Conservation (phyloP, 75 land plant species). For the Picea glauca region DNA sequence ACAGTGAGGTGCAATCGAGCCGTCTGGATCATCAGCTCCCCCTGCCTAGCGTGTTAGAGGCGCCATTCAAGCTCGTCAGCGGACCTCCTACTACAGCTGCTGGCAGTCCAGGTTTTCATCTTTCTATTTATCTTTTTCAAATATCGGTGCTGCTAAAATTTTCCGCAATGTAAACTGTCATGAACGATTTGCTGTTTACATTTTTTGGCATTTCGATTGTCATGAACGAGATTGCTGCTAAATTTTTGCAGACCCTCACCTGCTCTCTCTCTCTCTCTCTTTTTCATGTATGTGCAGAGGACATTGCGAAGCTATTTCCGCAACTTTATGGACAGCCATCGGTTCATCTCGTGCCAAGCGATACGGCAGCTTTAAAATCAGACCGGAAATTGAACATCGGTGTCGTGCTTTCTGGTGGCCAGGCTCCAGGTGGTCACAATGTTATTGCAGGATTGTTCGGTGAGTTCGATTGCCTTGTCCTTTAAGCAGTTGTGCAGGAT, state of each 20-base stretch:
- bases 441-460: constrained; percentile 73
- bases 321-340: constrained; percentile 86
- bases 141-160: too few relatives aligned
- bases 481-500: neutral
- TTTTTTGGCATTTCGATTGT: neutral
- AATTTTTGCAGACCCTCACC: neutral
- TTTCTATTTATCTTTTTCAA: neutral
- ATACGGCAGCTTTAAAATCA: constrained; percentile 10
- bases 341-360: constrained; percentile 51
- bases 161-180: too few relatives aligned
- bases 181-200: too few relatives aligned
- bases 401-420: constrained; percentile 91
- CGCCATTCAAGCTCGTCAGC: constrained; percentile 55
- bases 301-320: constrained; percentile 90
- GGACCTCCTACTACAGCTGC: constrained; percentile 88
- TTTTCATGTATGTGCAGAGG: constrained; percentile 42
- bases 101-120: constrained; percentile 68
- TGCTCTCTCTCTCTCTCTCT: neutral
- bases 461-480: constrained; percentile 14
- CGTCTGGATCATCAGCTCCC: constrained; percentile 72
- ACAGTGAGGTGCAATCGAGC: constrained; percentile 82
- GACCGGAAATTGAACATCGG: constrained; percentile 72
- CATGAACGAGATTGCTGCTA: constrained; percentile 4
- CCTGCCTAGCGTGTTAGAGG: constrained; percentile 63
- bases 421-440: constrained; percentile 96